These are phyloP conservation scores for Daldinia concentrica DNA, from an alignment of 495 filamentous ascomycete genomes.

Conservation along the genomic window DNA sequence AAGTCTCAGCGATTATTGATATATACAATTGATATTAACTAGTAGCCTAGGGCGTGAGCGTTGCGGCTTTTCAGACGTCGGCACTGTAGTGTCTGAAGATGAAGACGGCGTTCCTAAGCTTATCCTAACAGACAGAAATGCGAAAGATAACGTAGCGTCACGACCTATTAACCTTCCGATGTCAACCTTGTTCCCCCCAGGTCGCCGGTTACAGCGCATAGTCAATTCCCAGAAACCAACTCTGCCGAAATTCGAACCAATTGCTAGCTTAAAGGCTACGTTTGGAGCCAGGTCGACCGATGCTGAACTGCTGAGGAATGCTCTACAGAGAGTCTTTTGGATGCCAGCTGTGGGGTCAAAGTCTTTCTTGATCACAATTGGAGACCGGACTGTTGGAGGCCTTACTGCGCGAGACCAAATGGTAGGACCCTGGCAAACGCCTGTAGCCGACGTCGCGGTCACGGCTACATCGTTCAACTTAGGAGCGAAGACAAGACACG, in stretches of 20 bases:
- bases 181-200: conserved; percentile 90
- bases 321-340: conserved; percentile 80
- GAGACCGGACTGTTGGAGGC: conserved; percentile 89
- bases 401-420: conserved; percentile 91
- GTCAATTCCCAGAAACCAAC: conserved; percentile 77
- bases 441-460: conserved; percentile 91
- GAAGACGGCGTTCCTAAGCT: conserved; percentile 71
- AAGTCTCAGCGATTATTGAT: conserved; percentile 41
- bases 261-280: conserved; percentile 51
- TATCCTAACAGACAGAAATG: conserved; percentile 83
- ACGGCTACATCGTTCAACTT: conserved; percentile 81
- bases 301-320: conserved; percentile 74
- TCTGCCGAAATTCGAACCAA: conserved; percentile 76
- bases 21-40: conserved; percentile 40
- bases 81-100: conserved; percentile 73
- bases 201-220: conserved; percentile 80
- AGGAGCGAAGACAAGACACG: conserved; percentile 71
- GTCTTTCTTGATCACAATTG: conserved; percentile 96
- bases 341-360: conserved; percentile 94
- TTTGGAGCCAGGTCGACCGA: conserved; percentile 62
- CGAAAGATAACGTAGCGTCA: conserved; percentile 68
- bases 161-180: conserved; percentile 91
- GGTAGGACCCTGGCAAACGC: conserved; percentile 96
- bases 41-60: conserved; percentile 70
- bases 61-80: conserved; percentile 93